Base-by-base conservation (phyloP, 108 stramenopile species). In the Discostella pseudostelligera region DNA sequence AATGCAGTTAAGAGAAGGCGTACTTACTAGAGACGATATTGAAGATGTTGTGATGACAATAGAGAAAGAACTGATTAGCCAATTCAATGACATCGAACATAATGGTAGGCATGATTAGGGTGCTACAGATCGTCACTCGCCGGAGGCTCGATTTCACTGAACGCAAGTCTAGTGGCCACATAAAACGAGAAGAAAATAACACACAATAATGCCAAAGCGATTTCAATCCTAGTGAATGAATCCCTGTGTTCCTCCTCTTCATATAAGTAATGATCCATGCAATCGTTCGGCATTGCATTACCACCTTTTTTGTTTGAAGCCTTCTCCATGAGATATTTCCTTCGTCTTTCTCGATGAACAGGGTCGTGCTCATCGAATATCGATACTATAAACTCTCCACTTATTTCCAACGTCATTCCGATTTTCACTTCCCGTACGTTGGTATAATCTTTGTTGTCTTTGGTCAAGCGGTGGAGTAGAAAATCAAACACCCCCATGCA, bases 361-460 rank as follows among this genome's bases (percentile, higher is more conserved):
- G 87, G 88, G 70, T 92, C 88, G 36, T 78, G 79, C 48, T 75
- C 72, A 72, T 89, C 91, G 44, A 86, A 89, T 19, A 92, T 74
- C 6, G 86, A 85, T 17, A 89, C 87, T 17, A 79, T 80, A 26
- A 92, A 87, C 44, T 81, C 42, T 22, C 88, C 91, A 50, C 79
- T 71, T 8, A 46, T 78, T 43, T 83, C 80, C 39, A 89, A 55
- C 35, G 80, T 78, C 88, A 89, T 87, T 24, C 84, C 88, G 45
- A 89, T 73, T 46, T 89, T 76, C 14, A 89, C 78, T 16, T 79
- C 55, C 25, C 81, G 62, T 22, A 29, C 50, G 29, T 79, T 54
- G 44, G 35, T 47, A 59, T 79, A 50, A 21, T 55, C 56, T 45
- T 26, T 49, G 4, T 48, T 11, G 39, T 84, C 59, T 43, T 72